Conservation (phyloP, 306 rosid species). For the Trifolium subterraneum region DNA sequence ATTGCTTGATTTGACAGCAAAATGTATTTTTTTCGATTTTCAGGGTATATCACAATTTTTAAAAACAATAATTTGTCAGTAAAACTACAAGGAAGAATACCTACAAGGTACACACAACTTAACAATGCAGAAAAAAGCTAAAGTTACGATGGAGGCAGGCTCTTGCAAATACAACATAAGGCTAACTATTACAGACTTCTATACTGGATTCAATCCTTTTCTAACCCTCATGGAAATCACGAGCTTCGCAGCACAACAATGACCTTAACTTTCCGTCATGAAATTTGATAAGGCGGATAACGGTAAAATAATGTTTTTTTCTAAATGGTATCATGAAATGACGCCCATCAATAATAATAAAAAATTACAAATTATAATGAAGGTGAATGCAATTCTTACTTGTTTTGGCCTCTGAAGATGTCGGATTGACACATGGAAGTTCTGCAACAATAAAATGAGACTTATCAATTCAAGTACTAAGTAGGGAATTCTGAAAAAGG, state of each 20-base stretch:
- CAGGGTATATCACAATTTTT: conserved; percentile 7
- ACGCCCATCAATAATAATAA: neutral
- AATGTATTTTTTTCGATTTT: neutral
- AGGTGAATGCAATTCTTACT: conserved; percentile 54
- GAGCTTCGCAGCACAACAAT: neutral
- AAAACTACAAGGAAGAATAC: conserved; percentile 9
- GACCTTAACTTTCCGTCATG: neutral
- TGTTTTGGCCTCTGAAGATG: conserved; percentile 49
- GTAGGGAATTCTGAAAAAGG: conserved; percentile 11
- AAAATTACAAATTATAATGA: conserved; percentile 15
- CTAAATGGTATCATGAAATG: conserved; percentile 25
- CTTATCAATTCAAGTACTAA: conserved; percentile 32
- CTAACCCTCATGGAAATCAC: neutral
- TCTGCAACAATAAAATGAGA: conserved; percentile 58
- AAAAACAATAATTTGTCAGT: neutral
- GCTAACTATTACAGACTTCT: neutral
- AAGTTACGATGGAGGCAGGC: neutral
- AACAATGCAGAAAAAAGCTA: neutral
- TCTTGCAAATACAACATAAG: conserved; percentile 7
- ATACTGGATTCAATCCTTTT: neutral
- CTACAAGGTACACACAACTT: conserved; percentile 5
- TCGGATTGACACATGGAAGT: conserved; percentile 58
- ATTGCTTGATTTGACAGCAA: conserved; percentile 21
- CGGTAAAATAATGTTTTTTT: neutral
- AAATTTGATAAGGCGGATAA: neutral